Evolutionary conservation across 257 asterid genomes (phyloP).

Genomic region (Eustoma russellianum): DNA sequence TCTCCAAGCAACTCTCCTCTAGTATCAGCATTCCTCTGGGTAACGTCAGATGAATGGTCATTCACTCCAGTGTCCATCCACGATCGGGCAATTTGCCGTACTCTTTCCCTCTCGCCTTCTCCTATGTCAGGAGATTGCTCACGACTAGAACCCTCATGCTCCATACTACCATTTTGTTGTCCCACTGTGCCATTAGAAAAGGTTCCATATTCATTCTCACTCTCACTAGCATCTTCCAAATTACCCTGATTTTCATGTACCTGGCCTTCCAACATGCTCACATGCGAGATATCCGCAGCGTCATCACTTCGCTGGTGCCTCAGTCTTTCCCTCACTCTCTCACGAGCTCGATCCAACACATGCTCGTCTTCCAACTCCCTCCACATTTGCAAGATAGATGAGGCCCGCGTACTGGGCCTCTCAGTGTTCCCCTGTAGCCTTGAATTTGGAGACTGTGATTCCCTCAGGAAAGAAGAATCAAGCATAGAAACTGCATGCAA

Average conservation of each 20-base stretch:
- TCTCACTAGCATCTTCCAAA: constrained; percentile 47
- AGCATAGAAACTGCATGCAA: constrained; percentile 82
- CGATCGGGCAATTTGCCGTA: constrained; percentile 91
- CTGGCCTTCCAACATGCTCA: constrained; percentile 42
- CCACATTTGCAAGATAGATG: constrained; percentile 92
- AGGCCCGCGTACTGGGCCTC: constrained; percentile 68
- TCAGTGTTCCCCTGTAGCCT: constrained; percentile 70
- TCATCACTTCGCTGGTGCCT: constrained; percentile 56
- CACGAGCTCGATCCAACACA: constrained; percentile 49
- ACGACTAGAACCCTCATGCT: constrained; percentile 55
- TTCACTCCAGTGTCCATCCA: constrained; percentile 92
- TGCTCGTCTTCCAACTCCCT: constrained; percentile 89
- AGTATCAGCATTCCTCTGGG: constrained; percentile 53
- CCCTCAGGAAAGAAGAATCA: constrained; percentile 83
- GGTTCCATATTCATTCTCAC: constrained; percentile 49
- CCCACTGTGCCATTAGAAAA: constrained; percentile 47
- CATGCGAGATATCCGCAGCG: constrained; percentile 40
- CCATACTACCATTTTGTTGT: constrained; percentile 35
- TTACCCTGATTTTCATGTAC: constrained; percentile 52
- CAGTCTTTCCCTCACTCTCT: constrained; percentile 64
- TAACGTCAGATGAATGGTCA: constrained; percentile 50
- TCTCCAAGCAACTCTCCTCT: constrained; percentile 94
- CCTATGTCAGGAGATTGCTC: constrained; percentile 92
- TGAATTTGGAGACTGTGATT: constrained; percentile 70
- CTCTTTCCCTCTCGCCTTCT: constrained; percentile 88